Evolutionary conservation across 192 early-diverging fungal species (phyloP), one percentile per base, ranked within the genome.

Genomic region (Coemansia sp.): DNA sequence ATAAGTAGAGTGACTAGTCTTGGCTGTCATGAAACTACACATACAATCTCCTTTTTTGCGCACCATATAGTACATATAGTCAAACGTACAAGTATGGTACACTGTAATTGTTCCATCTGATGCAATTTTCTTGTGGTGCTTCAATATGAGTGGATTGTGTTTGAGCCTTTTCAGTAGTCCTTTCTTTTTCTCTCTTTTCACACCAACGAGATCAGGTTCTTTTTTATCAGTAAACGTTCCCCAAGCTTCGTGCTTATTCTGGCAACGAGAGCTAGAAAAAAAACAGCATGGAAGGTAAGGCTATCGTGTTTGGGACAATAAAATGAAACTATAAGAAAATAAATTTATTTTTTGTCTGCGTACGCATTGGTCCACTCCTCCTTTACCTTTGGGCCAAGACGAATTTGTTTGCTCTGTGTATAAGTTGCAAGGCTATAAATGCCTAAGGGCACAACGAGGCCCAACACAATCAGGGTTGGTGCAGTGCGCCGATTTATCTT

Each of bases 401-500:
- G 64, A 10, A 70, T 40, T 58, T 67, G 63, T 64, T 68, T 66
- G 18, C n/a, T 57, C 63, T 81, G 79, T 9, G 79, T 64, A 40
- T 42, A 42, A 33, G 35, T 12, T 3, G 63, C 70, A 58, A 70
- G 33, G 63, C 71, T 72, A 28, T 73, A 59, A 2, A 67, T 60
- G 25, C 57, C 35, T 6, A 55, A 70, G 4, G 79, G 79, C 12
- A 81, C 58, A 45, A 72, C 55, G 10, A 81, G 56, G 16, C 79
- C 70, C 74, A 81, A 64, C n/a, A 55, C 51, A 28, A 81, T 15
- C 56, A 81, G 67, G 1, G 70, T 62, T 2, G 79, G 79, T 35
- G 79, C 71, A 0, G 79, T 81, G 69, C 64, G 70, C 20, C 71
- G 40, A 64, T 72, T 81, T 39, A 81, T 67, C 57, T 76, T 81